These are phyloP conservation scores for Phialocephala sp. DNA, from an alignment of 2,329 filamentous ascomycete genomes.

Conservation along the genomic window DNA sequence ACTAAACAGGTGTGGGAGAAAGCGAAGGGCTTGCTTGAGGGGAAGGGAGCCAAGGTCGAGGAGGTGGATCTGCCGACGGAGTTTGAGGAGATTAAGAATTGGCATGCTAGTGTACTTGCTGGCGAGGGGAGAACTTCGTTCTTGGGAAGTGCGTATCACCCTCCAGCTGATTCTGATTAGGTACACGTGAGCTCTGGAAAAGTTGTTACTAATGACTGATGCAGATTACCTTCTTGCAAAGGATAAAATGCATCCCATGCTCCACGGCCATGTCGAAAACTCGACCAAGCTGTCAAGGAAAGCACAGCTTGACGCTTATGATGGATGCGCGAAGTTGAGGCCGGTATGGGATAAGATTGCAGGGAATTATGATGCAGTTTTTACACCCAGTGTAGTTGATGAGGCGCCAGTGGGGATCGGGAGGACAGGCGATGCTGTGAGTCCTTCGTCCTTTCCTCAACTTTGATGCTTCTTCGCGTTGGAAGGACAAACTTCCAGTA, in stretches of 20 bases:
- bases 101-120: conserved; percentile 56
- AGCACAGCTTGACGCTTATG: conserved; percentile 58
- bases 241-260: conserved; percentile 50
- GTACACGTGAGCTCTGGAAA: background rate
- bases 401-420: conserved; percentile 61
- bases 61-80: conserved; percentile 59
- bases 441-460: conserved; percentile 31
- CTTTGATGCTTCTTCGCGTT: no score
- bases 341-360: conserved; percentile 60
- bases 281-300: conserved; percentile 49
- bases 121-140: conserved; percentile 60
- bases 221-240: conserved; percentile 56
- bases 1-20: conserved; percentile 50
- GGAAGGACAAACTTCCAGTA: no score
- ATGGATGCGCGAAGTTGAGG: conserved; percentile 58
- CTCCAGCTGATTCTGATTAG: background rate
- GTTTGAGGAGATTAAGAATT: conserved; percentile 55
- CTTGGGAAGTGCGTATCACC: conserved; percentile 42
- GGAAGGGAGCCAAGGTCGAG: conserved; percentile 59
- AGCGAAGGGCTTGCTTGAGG: conserved; percentile 48
- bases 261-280: conserved; percentile 60
- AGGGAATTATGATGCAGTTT: conserved; percentile 56
- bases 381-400: conserved; percentile 63
- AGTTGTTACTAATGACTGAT: conserved; percentile 20
- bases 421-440: conserved; percentile 60